Percentiles rank a stretch among this genome's conserved stretches.
Conservation (phyloP, 805 yeast genomes). For the Saturnispora saitoi region DNA sequence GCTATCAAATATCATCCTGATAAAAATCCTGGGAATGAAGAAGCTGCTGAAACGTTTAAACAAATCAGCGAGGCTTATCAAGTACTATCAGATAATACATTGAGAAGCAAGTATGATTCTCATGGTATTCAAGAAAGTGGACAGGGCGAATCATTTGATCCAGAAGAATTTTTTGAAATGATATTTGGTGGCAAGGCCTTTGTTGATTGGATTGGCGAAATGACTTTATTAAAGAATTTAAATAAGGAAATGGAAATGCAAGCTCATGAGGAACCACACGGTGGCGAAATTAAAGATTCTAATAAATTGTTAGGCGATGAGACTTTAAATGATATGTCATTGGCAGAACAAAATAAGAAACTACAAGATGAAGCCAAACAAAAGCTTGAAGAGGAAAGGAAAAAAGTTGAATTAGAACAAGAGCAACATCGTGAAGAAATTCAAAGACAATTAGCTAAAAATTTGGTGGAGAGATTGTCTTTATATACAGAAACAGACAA, state of each 20-base stretch:
- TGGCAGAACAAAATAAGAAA: conserved; percentile 25
- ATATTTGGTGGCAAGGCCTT: conserved; percentile 84
- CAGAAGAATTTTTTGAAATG: conserved; percentile 71
- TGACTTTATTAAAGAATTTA: conserved; percentile 57
- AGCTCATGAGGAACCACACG: conserved; percentile 24
- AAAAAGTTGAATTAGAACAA: conserved; percentile 70
- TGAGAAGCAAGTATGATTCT: conserved; percentile 71
- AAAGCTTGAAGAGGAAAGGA: conserved; percentile 45
- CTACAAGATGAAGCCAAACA: conserved; percentile 23
- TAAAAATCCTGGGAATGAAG: conserved; percentile 90
- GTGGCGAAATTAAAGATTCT: conserved; percentile 37
- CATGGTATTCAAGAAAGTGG: conserved; percentile 51
- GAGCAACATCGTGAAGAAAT: conserved; percentile 46
- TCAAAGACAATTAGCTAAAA: conserved; percentile 42
- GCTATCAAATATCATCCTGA: conserved; percentile 93
- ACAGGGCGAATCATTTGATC: conserved; percentile 69
- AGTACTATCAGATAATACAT: conserved; percentile 63
- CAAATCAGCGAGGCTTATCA: conserved; percentile 66
- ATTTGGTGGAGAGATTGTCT: conserved; percentile 41
- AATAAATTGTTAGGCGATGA: conserved; percentile 22
- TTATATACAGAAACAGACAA: conserved; percentile 48
- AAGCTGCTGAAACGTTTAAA: conserved; percentile 83
- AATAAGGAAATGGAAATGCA: conserved; percentile 46
- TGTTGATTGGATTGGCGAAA: conserved; percentile 71
- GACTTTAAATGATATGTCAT: conserved; percentile 13